Evolutionary conservation across 2,329 filamentous ascomycete genomes (phyloP).

Genomic region (Stagonosporopsis cucurbitacearum): DNA sequence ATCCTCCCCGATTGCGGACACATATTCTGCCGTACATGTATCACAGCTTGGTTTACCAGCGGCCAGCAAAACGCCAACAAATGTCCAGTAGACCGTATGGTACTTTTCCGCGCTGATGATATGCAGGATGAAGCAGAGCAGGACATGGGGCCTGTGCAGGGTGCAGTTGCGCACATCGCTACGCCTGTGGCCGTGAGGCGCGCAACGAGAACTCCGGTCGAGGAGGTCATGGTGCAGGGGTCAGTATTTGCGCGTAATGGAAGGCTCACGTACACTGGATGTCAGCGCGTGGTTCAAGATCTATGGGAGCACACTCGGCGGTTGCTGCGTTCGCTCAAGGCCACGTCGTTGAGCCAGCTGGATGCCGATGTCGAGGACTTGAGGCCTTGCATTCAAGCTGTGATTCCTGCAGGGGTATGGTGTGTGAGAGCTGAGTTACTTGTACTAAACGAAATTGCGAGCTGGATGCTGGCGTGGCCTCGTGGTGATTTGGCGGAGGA

Average conservation of each 20-base stretch:
- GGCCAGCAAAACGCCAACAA: background rate
- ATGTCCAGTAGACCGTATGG: background rate
- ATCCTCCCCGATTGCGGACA: slow-evolving; percentile 19
- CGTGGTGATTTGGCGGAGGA: no score
- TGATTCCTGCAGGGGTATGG: no score
- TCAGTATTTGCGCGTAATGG: background rate
- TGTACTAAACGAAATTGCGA: no score
- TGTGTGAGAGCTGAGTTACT: no score
- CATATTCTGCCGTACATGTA: slow-evolving; percentile 22
- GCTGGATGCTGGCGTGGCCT: no score
- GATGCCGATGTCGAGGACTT: no score
- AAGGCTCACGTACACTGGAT: background rate
- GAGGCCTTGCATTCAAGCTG: no score
- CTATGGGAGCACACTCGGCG: no score
- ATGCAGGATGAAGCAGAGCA: no score
- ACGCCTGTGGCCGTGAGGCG: background rate
- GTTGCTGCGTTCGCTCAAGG: no score
- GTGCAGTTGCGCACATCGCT: background rate
- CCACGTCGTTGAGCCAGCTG: no score
- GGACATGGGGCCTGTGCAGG: background rate
- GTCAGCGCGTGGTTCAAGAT: no score
- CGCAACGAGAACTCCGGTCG: background rate
- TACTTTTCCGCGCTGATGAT: background rate
- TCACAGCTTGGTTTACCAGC: slow-evolving; percentile 8
- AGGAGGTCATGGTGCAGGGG: background rate